Conservation (phyloP, 2,329 filamentous ascomycete species). For the Chalaropsis ovoidea region DNA sequence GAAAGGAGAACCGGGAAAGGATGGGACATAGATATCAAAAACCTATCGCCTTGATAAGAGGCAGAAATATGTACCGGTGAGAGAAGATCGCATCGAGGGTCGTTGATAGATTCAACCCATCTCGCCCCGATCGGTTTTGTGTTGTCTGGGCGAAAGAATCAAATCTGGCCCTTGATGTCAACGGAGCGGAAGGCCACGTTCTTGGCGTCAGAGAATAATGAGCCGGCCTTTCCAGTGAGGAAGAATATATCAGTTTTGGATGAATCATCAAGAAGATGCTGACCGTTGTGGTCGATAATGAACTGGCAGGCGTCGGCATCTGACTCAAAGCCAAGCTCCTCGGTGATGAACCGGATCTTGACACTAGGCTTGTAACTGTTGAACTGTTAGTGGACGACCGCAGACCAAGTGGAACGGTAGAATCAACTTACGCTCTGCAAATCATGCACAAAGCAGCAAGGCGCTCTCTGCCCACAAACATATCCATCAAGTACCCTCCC, state of each 20-base stretch:
- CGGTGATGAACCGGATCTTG: constrained; percentile 80
- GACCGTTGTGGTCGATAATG: constrained; percentile 67
- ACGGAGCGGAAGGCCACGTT: constrained; percentile 69
- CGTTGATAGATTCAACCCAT: not conserved
- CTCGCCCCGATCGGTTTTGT: constrained; percentile 8
- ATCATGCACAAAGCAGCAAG: constrained; percentile 83
- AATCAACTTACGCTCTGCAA: constrained; percentile 76
- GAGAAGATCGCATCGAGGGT: constrained; percentile 1
- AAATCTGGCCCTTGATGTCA: constrained; percentile 97
- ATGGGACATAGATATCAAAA: constrained; percentile 2
- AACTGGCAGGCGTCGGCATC: constrained; percentile 87
- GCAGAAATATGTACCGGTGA: not conserved
- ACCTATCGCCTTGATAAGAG: constrained; percentile 4
- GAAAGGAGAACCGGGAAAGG: constrained; percentile 8
- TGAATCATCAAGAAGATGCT: constrained; percentile 62
- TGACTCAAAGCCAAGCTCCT: constrained; percentile 91
- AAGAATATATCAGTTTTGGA: constrained; percentile 47
- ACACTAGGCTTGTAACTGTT: constrained; percentile 83
- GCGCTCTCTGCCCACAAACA: constrained; percentile 92
- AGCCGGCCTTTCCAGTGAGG: constrained; percentile 60
- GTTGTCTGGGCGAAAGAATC: not conserved
- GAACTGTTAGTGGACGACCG: constrained; percentile 37
- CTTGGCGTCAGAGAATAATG: constrained; percentile 64
- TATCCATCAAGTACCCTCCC: constrained; percentile 97
- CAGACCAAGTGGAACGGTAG: not conserved